Base-by-base conservation (phyloP, 2,329 filamentous ascomycete genomes). In the Massarina eburnea region DNA sequence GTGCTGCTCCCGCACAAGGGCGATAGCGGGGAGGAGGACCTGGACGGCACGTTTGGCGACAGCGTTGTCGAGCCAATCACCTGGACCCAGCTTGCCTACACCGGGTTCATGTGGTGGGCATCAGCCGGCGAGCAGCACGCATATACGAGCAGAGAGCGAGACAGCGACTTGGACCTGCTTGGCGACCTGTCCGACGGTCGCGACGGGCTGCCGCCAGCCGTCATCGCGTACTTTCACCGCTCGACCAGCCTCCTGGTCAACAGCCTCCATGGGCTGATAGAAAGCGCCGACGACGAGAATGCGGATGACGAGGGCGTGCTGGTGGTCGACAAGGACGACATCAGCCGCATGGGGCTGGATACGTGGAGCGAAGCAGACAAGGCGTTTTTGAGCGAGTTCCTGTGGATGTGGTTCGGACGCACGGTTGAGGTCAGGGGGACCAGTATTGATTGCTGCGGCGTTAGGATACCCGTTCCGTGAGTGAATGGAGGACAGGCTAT, bases 71-170 rank as follows among this genome's bases (percentile, higher is more conserved):
- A 85, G 55, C 76, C 80, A 3, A 66, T 77, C 29, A 80, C 79
- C 0, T 85, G 82, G 89, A 78, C 86, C 1, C 83, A 86, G 1
- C 79, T 92, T 20, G 89, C 89, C 4, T 94, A 92, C 70, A 83
- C 81, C 43, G 85, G 86, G 19, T 91, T 92, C 73, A 89, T 92
- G 80, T 94, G 89, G 89, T 94, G 89, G 89, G 88, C 89, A 2
- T 89, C 85, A 14, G 88, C 89, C 0, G 89, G 88, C 46, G 89
- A 94, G 70, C 81, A 86, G 49, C 76, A 80, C 21, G 74, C 76
- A 10, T 77, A 76, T 39, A 71, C 78, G 8, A 73, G 76, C 1
- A 76, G 82, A 45, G 80, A 83, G 57, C 74, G 75, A 48, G 75
- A 80, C 43, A 73, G 76, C 21, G 75, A 78, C 46, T 67, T 68